Evolutionary conservation across 2,329 filamentous ascomycete genomes (phyloP).

Genomic region (Aspergillaceae sp.): DNA sequence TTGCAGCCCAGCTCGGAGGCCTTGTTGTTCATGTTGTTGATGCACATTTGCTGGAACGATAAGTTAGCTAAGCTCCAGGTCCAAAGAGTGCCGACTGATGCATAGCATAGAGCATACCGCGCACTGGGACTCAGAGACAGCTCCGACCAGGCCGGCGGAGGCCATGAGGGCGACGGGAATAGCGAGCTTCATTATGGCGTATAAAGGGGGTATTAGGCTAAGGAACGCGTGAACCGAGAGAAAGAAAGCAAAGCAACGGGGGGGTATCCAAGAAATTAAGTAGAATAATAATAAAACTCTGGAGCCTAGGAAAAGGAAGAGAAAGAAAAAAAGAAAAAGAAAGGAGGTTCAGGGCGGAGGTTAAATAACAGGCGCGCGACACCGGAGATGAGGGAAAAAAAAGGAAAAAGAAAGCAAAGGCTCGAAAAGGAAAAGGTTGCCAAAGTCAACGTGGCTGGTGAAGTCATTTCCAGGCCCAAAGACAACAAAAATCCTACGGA

Average conservation of each 20-base stretch:
- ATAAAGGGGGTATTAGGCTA: neutral
- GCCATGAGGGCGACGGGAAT: constrained; percentile 24
- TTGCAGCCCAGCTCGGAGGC: constrained; percentile 34
- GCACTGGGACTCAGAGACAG: constrained; percentile 20
- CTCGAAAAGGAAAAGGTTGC: no score
- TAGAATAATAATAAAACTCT: neutral
- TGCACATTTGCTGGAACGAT: constrained; percentile 33
- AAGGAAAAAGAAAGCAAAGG: no score
- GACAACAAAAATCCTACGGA: no score
- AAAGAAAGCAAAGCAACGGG: no score
- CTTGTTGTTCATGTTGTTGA: constrained; percentile 37
- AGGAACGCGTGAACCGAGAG: no score
- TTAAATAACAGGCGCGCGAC: neutral
- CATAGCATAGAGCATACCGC: constrained; percentile 15
- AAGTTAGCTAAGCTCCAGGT: neutral
- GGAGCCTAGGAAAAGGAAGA: neutral
- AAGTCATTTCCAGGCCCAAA: no score
- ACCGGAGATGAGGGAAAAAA: no score
- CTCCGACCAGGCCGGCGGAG: constrained; percentile 16
- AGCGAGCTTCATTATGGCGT: constrained; percentile 25
- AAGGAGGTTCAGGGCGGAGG: neutral
- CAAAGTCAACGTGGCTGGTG: no score
- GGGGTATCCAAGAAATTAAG: neutral
- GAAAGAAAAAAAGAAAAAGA: neutral
- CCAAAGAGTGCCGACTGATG: no score